These are phyloP conservation scores for Kwoniella bestiolae DNA, from an alignment of 768 basidiomycete species.

Conservation along the genomic window DNA sequence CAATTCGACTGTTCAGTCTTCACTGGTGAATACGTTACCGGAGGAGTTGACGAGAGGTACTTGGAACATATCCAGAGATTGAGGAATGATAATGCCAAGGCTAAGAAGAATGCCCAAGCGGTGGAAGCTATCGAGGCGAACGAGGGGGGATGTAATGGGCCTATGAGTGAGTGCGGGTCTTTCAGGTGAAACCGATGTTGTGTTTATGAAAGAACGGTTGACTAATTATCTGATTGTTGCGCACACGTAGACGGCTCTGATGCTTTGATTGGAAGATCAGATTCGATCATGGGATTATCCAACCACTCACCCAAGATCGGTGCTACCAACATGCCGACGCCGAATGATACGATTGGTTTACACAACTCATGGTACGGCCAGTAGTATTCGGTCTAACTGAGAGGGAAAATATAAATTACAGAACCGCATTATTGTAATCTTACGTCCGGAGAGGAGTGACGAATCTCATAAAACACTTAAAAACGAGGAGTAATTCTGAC, in stretches of 20 bases:
- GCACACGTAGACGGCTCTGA: constrained; percentile 54
- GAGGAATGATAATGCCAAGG: constrained; percentile 80
- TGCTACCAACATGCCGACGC: constrained; percentile 38
- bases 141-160: constrained; percentile 54
- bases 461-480: too few relatives aligned
- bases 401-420: too few relatives aligned
- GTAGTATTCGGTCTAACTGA: too few relatives aligned
- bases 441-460: too few relatives aligned
- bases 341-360: constrained; percentile 55
- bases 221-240: neutral
- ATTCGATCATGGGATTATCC: constrained; percentile 50
- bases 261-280: constrained; percentile 31
- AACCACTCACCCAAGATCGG: constrained; percentile 57
- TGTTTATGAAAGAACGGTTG: too few relatives aligned
- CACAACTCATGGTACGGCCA: constrained; percentile 56
- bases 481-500: too few relatives aligned
- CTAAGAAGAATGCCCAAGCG: constrained; percentile 58
- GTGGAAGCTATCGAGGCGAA: constrained; percentile 44
- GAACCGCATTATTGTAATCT: too few relatives aligned
- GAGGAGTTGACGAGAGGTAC: constrained; percentile 84
- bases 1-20: constrained; percentile 97
- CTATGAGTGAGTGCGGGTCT: constrained; percentile 54
- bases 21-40: constrained; percentile 94
- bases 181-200: neutral
- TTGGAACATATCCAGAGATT: constrained; percentile 72